These are phyloP conservation scores for Rhodotorula babjevae DNA, from an alignment of 768 basidiomycete species.

Conservation along the genomic window DNA sequence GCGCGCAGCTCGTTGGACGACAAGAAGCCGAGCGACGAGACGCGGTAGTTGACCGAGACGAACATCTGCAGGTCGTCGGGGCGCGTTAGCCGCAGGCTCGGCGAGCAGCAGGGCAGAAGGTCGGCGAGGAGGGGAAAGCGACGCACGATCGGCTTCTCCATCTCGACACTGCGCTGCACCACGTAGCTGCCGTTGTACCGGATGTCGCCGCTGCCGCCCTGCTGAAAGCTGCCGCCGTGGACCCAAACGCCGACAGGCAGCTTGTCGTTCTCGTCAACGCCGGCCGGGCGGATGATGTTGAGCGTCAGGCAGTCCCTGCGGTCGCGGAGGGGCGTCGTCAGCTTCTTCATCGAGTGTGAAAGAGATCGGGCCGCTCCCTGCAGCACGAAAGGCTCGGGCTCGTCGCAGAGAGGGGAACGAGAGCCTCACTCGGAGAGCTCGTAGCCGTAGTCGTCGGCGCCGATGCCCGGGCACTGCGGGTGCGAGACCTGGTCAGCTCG, in stretches of 20 bases:
- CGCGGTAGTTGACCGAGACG: slow-evolving; percentile 36
- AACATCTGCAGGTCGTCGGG: slow-evolving; percentile 5
- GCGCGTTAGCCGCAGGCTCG: no score
- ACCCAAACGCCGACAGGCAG: slow-evolving; percentile 39
- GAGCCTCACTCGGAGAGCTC: slow-evolving; percentile 3
- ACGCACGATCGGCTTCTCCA: slow-evolving; percentile 35
- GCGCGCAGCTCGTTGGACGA: slow-evolving; percentile 4
- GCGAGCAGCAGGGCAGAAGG: not conserved
- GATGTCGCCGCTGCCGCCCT: slow-evolving; percentile 23
- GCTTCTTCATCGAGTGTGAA: no score
- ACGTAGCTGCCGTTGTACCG: slow-evolving; percentile 36
- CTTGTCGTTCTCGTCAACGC: not conserved
- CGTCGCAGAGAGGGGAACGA: not conserved
- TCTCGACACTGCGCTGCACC: slow-evolving; percentile 36
- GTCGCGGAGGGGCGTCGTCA: not conserved
- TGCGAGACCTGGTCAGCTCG: not conserved
- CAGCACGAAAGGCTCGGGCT: no score
- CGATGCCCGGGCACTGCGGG: slow-evolving; percentile 25
- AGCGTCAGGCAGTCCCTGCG: slow-evolving; percentile 34
- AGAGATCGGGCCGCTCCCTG: no score
- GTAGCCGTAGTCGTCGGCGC: slow-evolving; percentile 15
- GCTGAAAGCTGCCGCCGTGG: slow-evolving; percentile 43
- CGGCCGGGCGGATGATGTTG: slow-evolving; percentile 37
- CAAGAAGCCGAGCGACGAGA: slow-evolving; percentile 34
- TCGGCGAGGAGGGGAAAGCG: no score